A percentile compares a stretch with the other conserved stretches of the same genome.
These are phyloP conservation scores for Globisporangium orthogonon DNA, from an alignment of 352 stramenopile genomes.

Conservation along the genomic window DNA sequence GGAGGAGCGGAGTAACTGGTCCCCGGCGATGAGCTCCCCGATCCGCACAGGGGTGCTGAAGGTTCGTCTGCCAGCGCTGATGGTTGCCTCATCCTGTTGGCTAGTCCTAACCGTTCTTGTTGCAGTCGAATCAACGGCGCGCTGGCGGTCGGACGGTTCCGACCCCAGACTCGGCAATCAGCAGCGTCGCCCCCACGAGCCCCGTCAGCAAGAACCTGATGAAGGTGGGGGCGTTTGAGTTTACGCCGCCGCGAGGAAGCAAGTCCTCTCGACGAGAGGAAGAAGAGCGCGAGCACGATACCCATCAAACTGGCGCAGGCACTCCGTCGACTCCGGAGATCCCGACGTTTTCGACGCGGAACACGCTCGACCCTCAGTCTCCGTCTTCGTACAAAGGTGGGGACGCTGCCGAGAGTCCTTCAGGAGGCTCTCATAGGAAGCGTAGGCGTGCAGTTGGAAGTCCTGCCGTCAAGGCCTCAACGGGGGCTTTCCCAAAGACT, in stretches of 20 bases:
- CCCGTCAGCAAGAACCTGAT: constrained; percentile 77
- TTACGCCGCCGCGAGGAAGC: constrained; percentile 41
- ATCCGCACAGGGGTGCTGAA: constrained; percentile 39
- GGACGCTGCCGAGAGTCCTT: constrained; percentile 11
- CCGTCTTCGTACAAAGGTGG: neutral
- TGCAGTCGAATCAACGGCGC: constrained; percentile 14
- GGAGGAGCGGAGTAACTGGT: constrained; percentile 41
- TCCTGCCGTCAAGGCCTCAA: constrained; percentile 15
- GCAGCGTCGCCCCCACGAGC: constrained; percentile 56
- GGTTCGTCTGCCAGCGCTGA: constrained; percentile 15
- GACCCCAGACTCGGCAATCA: constrained; percentile 66
- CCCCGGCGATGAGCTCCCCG: constrained; percentile 45
- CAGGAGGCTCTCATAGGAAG: constrained; percentile 32
- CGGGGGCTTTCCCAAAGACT: constrained; percentile 39
- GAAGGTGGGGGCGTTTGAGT: constrained; percentile 77
- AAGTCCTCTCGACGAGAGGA: constrained; percentile 20
- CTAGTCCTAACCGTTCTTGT: too few relatives aligned
- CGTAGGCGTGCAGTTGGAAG: constrained; percentile 28
- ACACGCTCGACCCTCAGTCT: constrained; percentile 13
- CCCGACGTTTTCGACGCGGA: constrained; percentile 53
- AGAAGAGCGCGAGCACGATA: constrained; percentile 3
- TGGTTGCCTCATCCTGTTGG: neutral
- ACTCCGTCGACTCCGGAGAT: constrained; percentile 40
- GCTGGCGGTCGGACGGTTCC: constrained; percentile 16
- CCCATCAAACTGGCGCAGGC: constrained; percentile 14